Evolutionary conservation across 768 basidiomycete genomes (phyloP).

Genomic region (Leccinellum luteum): DNA sequence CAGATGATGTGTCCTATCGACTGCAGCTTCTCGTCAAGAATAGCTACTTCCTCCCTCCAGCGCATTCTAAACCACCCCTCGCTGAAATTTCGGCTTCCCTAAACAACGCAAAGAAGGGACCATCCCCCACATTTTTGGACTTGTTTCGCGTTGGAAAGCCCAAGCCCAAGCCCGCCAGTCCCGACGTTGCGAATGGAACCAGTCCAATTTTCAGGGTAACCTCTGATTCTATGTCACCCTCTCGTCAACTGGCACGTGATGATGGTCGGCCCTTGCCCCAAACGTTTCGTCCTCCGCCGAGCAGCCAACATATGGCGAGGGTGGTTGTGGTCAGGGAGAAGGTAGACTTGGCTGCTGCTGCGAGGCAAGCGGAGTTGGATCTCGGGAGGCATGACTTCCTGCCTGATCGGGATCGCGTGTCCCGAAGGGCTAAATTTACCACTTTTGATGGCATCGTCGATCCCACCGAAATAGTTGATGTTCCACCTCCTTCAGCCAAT

Average conservation of each 20-base stretch:
- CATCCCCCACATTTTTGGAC: slow-evolving; percentile 57
- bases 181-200: slow-evolving; percentile 37
- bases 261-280: slow-evolving; percentile 37
- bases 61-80: slow-evolving; percentile 76
- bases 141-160: slow-evolving; percentile 67
- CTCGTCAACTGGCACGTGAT: slow-evolving; percentile 39
- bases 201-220: slow-evolving; percentile 60
- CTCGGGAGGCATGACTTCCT: slow-evolving; percentile 54
- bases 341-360: slow-evolving; percentile 70
- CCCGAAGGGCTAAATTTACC: slow-evolving; percentile 38
- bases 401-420: slow-evolving; percentile 42
- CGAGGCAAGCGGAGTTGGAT: slow-evolving; percentile 73
- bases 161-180: slow-evolving; percentile 61
- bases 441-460: slow-evolving; percentile 65
- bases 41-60: slow-evolving; percentile 86
- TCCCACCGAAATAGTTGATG: slow-evolving; percentile 80
- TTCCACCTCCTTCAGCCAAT: slow-evolving; percentile 64
- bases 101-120: slow-evolving; percentile 41
- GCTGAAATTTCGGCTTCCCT: slow-evolving; percentile 52
- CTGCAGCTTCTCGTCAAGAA: slow-evolving; percentile 82
- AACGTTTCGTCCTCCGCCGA: slow-evolving; percentile 31
- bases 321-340: slow-evolving; percentile 85
- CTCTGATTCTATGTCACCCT: slow-evolving; percentile 57
- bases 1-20: slow-evolving; percentile 83
- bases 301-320: slow-evolving; percentile 46